phyloP scores from a whole-genome alignment of 1,284 basidiomycete species.

The Sporisorium scitamineum region DNA sequence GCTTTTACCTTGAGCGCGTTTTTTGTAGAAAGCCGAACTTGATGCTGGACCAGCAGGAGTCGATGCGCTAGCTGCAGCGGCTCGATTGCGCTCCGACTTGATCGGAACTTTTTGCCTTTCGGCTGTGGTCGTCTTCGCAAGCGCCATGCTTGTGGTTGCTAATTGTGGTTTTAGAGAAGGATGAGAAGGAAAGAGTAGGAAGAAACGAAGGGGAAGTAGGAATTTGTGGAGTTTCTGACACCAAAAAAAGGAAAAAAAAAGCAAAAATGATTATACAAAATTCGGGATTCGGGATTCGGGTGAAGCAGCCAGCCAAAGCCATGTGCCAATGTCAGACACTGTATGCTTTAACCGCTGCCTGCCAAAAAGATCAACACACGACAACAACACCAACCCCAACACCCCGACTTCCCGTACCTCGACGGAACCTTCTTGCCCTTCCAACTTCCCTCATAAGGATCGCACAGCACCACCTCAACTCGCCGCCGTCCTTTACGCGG shows the following conservation, averaged over 20 bases:
- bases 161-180: neutral
- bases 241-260: neutral
- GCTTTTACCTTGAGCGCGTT: conserved; percentile 28
- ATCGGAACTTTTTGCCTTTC: conserved; percentile 18
- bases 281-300: conserved; percentile 35
- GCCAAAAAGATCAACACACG: too few relatives aligned
- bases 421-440: neutral
- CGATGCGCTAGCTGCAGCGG: conserved; percentile 15
- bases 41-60: conserved; percentile 9
- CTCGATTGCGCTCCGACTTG: conserved; percentile 45
- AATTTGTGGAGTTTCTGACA: conserved; percentile 28
- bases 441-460: neutral
- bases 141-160: conserved; percentile 18
- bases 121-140: neutral
- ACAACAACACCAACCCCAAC: neutral
- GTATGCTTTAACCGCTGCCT: neutral
- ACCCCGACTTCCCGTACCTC: neutral
- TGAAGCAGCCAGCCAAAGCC: neutral
- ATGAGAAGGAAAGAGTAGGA: neutral
- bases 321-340: neutral
- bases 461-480: neutral
- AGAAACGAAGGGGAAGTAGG: neutral
- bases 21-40: conserved; percentile 45
- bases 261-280: conserved; percentile 9
- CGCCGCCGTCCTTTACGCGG: too few relatives aligned